Evolutionary conservation across 2,329 filamentous ascomycete species (phyloP), one percentile per base, ranked within the genome.

Genomic region (Diaporthe helianthi): DNA sequence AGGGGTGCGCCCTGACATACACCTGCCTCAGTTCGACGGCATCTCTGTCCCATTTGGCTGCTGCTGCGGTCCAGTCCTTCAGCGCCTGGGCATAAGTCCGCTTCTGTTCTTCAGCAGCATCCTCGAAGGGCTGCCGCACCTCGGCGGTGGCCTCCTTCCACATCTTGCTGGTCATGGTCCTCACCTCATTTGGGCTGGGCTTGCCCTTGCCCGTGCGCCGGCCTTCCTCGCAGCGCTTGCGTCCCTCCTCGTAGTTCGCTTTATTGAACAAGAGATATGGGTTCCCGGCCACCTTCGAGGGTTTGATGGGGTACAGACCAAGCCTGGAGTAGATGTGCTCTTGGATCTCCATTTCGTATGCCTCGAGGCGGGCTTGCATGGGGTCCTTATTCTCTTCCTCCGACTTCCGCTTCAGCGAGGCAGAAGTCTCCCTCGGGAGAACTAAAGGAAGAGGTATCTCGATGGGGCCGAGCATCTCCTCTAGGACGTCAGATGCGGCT

Each of bases 201-300:
- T 91, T 90, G 13, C 88, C 87, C 64, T 89, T 90, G 38, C 88
- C 85, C 4, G 86, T 83, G 67, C 86, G 85, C 33, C 90, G 87
- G n/a, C 86, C 87, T 65, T 90, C 87, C 71, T 92, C 89, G 75
- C 91, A 92, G 58, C 80, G 82, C 71, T 79, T 81, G 67, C 87
- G 84, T 10, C 87, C 89, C 26, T 80, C 79, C n/a, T 93, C 90
- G 76, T 89, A 91, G 75, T 91, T 86, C 4, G 86, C 90, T 74
- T 94, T 97, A 77, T 94, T 95, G 80, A 92, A 99, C 61, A 98
- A 86, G 33, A 97, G 86, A 79, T 97, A 98, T 0, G 95, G 92
- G 76, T 97, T 98, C 4, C 91, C 89, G 0, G 91, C 89, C 0
- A 90, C 86, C 73, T 95, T 93, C 64, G 84, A 82, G 5, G 95